Conservation (phyloP, 2,329 filamentous ascomycete genomes). For the Paracamarosporium sp. region DNA sequence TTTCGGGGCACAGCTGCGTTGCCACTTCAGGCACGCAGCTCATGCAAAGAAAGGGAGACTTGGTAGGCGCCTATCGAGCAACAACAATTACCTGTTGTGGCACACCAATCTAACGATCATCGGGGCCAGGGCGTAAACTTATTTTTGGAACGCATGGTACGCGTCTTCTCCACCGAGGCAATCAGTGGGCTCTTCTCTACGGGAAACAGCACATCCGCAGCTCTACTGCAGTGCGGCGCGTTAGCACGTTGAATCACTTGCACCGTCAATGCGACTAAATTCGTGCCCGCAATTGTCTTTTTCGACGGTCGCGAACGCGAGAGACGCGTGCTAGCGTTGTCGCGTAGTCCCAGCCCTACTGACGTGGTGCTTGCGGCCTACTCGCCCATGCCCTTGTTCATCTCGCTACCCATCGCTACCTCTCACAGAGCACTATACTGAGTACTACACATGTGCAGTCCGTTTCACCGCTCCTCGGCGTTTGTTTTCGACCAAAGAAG, state of each 20-base stretch:
- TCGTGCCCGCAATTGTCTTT: background rate
- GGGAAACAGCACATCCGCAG: background rate
- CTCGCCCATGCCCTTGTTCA: conserved; percentile 17
- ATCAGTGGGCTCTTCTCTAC: background rate
- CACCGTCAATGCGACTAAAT: background rate
- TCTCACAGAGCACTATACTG: conserved; percentile 8
- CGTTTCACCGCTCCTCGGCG: conserved; percentile 7
- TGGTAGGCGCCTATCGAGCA: background rate
- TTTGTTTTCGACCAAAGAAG: background rate
- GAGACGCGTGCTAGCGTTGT: conserved; percentile 4
- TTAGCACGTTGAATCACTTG: background rate
- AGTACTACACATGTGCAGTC: background rate
- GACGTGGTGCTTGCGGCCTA: background rate
- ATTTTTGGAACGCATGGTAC: conserved; percentile 3
- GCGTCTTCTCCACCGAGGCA: background rate
- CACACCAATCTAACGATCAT: background rate
- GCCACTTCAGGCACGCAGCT: background rate
- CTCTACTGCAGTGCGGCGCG: background rate
- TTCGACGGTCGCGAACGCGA: background rate
- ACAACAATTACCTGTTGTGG: background rate
- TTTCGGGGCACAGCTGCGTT: background rate
- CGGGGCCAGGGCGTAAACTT: background rate
- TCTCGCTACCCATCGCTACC: conserved; percentile 7
- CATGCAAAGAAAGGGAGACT: conserved; percentile 1
- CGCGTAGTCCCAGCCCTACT: conserved; percentile 9